Base-by-base conservation (phyloP, 2,329 filamentous ascomycete genomes). In the Aspergillus awamori region DNA sequence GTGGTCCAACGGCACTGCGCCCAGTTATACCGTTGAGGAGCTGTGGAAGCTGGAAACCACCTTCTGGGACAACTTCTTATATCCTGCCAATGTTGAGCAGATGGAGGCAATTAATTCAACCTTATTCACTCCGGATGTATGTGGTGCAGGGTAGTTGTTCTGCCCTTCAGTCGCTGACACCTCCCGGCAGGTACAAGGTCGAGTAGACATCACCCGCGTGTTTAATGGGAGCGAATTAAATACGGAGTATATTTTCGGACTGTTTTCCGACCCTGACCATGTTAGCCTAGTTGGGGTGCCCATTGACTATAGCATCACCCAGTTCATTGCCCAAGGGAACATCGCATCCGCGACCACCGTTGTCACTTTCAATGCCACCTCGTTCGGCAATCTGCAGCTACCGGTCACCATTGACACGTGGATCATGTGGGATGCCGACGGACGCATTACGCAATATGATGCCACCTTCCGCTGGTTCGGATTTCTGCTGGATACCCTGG, bases 131-230 rank as follows among this genome's bases (percentile, higher is more conserved):
- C 26, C 17, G 2, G 28, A 56, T 33, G 39, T 47, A 47, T 11
- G 39, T 8, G 10, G 17, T 20, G 20, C 20, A 4, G 41, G 8
- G 8, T 45, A 11, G 8, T 45, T 22, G 5, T 24, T 11, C 30
- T 1, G 6, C 15, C 0, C 5, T 13, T 0, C 2, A 5, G 28
- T 13, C 5, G 33, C 41, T 47, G 20, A 56, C 24, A 15, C 1
- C n/a, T n/a, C 47, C 45, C 4, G n/a, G 8, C 69, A 70, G 62
- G 51, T 79, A 78, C 41, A 83, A 58, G 63, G 63, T 33, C 63
- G 60, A 11, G 60, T 65, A 17, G 60, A 65, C 45, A 60, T 63
- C 38, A 65, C 63, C 1, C 57, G 60, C 0, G 57, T 58, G 8
- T 63, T 63, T 28, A 53, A 63, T 24, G 61, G 63, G 33, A 56